phyloP scores from a whole-genome alignment of 2,329 filamentous ascomycete species.

The Aspergillus sp. region DNA sequence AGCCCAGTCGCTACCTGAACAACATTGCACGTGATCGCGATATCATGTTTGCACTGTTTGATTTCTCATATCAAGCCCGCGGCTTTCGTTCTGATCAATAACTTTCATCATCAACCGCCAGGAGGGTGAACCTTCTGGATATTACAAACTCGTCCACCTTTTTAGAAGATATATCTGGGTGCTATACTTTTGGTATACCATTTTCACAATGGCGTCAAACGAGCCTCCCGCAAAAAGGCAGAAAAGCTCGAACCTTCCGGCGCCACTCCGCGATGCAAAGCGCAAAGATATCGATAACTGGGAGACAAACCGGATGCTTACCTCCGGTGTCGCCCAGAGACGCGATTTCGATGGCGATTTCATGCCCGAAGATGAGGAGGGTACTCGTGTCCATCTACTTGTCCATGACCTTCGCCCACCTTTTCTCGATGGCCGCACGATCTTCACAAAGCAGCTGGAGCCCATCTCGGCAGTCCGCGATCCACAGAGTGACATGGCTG shows the following conservation, averaged over 20 bases:
- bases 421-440: conserved; percentile 88
- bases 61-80: conserved; percentile 2
- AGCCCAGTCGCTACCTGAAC: neutral
- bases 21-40: conserved; percentile 23
- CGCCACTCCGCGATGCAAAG: conserved; percentile 51
- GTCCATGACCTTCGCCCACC: conserved; percentile 93
- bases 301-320: conserved; percentile 98
- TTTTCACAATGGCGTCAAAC: conserved; percentile 32
- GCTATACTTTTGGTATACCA: neutral
- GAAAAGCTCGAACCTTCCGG: conserved; percentile 37
- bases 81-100: neutral
- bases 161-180: neutral
- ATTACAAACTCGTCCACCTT: neutral
- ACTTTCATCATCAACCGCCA: conserved; percentile 9
- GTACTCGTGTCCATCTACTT: conserved; percentile 81
- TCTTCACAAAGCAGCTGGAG: conserved; percentile 96
- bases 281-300: conserved; percentile 95
- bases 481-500: conserved; percentile 96
- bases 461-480: conserved; percentile 91
- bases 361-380: conserved; percentile 80
- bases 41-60: conserved; percentile 33
- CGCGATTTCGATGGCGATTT: conserved; percentile 80
- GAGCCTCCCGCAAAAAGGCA: conserved; percentile 42
- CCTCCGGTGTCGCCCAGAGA: conserved; percentile 90
- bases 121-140: conserved; percentile 6